These are phyloP conservation scores for Calonectria hongkongensis DNA, from an alignment of 2,329 filamentous ascomycete species.

Conservation along the genomic window DNA sequence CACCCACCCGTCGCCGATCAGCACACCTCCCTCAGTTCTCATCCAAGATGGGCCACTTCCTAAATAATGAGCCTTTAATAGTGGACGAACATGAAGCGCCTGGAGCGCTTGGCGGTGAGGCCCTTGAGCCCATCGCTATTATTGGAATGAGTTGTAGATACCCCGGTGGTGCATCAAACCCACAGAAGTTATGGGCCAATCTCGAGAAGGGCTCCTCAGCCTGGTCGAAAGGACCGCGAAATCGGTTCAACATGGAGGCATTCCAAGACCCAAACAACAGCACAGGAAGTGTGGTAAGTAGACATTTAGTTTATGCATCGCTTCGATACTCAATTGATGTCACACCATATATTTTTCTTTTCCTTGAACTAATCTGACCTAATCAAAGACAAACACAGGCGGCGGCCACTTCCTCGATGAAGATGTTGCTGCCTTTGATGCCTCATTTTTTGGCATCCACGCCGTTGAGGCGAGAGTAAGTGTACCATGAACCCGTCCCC, in stretches of 20 bases:
- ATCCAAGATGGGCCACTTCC: conserved; percentile 22
- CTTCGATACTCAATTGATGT: neutral
- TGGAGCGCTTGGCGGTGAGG: conserved; percentile 23
- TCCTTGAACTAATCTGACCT: neutral
- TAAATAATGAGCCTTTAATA: conserved; percentile 24
- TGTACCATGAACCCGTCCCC: neutral
- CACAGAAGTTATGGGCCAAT: conserved; percentile 48
- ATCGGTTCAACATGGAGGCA: conserved; percentile 67
- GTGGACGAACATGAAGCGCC: conserved; percentile 8
- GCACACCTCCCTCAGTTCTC: neutral
- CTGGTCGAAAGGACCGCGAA: conserved; percentile 63
- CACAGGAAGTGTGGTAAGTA: conserved; percentile 31
- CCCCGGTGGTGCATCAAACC: conserved; percentile 45
- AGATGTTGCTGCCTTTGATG: conserved; percentile 53
- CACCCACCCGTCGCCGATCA: conserved; percentile 13
- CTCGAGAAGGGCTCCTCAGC: conserved; percentile 55
- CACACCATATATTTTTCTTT: neutral
- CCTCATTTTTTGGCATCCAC: conserved; percentile 51
- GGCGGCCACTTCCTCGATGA: conserved; percentile 56
- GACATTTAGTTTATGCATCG: neutral
- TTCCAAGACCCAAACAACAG: conserved; percentile 57
- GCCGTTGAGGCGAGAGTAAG: conserved; percentile 43
- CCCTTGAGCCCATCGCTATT: conserved; percentile 49
- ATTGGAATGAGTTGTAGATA: conserved; percentile 51
- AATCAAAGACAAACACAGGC: conserved; percentile 39